Percentiles rank a stretch among this genome's conserved stretches.
phyloP scores from a whole-genome alignment of 73 alveolate species.

The Urostyla sp. region DNA sequence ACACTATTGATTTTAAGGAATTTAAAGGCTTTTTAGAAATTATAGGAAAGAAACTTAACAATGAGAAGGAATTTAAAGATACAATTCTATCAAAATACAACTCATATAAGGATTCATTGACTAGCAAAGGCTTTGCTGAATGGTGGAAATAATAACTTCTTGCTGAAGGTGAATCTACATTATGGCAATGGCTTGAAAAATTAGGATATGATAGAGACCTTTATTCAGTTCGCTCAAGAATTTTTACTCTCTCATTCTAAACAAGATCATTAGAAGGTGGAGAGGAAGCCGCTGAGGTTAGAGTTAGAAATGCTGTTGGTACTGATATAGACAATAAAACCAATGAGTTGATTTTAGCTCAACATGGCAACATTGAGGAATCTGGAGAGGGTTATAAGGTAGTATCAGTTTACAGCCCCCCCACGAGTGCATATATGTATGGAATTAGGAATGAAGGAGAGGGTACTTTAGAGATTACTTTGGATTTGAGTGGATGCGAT shows the following conservation, averaged over 20 bases:
- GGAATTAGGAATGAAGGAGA: background rate
- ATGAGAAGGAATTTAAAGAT: conserved; percentile 68
- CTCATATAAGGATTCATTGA: conserved; percentile 81
- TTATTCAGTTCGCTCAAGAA: conserved; percentile 83
- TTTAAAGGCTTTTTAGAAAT: conserved; percentile 79
- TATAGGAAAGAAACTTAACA: conserved; percentile 85
- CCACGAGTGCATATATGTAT: background rate
- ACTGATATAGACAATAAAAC: conserved; percentile 90
- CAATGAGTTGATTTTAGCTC: conserved; percentile 12
- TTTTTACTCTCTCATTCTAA: conserved; percentile 87
- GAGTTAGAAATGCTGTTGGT: conserved; percentile 83
- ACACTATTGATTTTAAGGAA: conserved; percentile 7
- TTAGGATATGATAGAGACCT: conserved; percentile 94
- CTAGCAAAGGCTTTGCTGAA: conserved; percentile 87
- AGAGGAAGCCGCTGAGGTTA: conserved; percentile 63
- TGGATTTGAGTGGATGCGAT: conserved; percentile 3
- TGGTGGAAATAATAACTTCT: conserved; percentile 80
- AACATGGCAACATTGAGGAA: background rate
- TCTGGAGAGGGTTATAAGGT: background rate
- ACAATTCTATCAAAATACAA: conserved; percentile 70
- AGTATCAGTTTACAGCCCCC: background rate
- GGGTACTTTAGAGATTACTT: background rate
- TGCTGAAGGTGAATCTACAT: conserved; percentile 76
- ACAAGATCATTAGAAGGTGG: conserved; percentile 69
- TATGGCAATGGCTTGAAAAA: conserved; percentile 79